Base-by-base conservation (phyloP, 164 flowering plant genomes). In the Brasenia schreberi region DNA sequence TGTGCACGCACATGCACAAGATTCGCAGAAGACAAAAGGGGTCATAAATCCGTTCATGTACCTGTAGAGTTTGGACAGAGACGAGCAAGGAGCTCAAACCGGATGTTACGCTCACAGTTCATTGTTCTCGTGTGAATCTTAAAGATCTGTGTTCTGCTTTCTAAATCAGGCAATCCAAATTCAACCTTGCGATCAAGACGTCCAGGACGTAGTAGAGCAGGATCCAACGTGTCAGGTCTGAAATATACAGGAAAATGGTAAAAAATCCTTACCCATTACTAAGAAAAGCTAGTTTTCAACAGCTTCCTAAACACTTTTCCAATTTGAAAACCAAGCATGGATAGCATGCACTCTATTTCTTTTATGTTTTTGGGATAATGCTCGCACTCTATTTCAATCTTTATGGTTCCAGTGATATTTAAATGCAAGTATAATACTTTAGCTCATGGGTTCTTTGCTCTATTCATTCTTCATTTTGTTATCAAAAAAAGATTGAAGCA, bases 41-140 rank as follows among this genome's bases (percentile, higher is more conserved):
- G 63, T 17, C 19, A 63, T 16, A 63, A 23, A 23, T 23, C 27
- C 27, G 27, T 61, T 66, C 19, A 5, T 70, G 74, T 75, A 91
- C 99, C 99, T 61, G 99, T 95, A 56, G 99, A 95, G 71, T 95
- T 92, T 3, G 99, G 99, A 77, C 97, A 95, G 62, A 95, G 92
- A n/a, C 97, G 89, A 70, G 99, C 90, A 52, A 92, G 75, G 49
- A 95, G 96, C 70, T 95, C 97, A 77, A 95, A 92, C 5, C 99
- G 81, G 42, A 95, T 79, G 68, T 95, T 97, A 68, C 99, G 81
- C 68, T 95, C 99, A 70, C 99, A 95, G 74, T 95, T 95, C 99
- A 92, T 95, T 3, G 97, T 89, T 62, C 99, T 70, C 6, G 97
- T 92, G 63, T 94, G 97, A 63, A 92, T 92, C 83, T 92, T 95